Conservation (phyloP, 345 rosid genomes). For the Linum lewisii region DNA sequence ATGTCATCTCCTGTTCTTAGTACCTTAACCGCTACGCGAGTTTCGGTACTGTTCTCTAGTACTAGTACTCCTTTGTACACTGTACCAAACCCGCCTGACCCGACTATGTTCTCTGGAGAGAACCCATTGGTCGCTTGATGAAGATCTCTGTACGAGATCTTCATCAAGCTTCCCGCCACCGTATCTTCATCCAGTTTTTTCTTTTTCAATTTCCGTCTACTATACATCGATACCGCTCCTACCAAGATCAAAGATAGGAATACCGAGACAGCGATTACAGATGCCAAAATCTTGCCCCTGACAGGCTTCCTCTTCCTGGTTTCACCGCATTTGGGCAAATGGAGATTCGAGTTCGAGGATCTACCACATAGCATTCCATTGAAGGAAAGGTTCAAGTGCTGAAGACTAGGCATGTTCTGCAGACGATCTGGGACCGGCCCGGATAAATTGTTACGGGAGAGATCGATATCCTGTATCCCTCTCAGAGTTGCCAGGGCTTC, state of each 20-base stretch:
- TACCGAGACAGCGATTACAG: not conserved
- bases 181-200: not conserved
- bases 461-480: conserved; percentile 10
- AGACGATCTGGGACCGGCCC: conserved; percentile 14
- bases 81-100: conserved; percentile 19
- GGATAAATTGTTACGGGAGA: conserved; percentile 16
- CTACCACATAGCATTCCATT: conserved; percentile 19
- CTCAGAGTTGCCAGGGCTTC: conserved; percentile 4
- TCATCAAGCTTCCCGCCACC: not conserved
- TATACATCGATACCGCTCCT: not conserved
- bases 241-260: not conserved
- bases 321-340: conserved; percentile 3
- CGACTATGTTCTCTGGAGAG: conserved; percentile 10
- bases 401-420: not conserved
- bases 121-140: conserved; percentile 11
- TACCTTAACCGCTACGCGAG: conserved; percentile 15
- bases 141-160: conserved; percentile 9
- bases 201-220: not conserved
- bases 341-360: not conserved
- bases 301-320: not conserved
- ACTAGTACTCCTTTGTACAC: conserved; percentile 19
- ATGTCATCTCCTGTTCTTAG: conserved; percentile 13
- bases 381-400: conserved; percentile 14
- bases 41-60: not conserved
- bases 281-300: not conserved